Evolutionary conservation across 805 yeast species (phyloP).

Genomic region (Yarrowia keelungensis): DNA sequence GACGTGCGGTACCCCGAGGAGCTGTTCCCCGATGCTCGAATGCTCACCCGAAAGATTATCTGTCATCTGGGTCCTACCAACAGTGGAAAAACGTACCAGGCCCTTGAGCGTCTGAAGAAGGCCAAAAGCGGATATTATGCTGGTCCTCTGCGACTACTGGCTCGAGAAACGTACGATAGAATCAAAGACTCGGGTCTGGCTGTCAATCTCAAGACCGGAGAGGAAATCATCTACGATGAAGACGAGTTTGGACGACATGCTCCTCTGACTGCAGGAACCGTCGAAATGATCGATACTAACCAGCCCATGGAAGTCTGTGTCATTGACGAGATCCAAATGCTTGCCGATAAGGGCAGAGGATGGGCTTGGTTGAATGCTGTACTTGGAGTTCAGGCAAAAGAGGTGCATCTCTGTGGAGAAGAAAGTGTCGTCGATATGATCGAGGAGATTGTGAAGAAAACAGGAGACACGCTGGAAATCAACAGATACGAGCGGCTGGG

Average conservation of each 20-base stretch:
- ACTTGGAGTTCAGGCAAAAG: conserved; percentile 83
- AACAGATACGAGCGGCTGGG: conserved; percentile 71
- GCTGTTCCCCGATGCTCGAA: conserved; percentile 88
- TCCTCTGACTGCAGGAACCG: conserved; percentile 81
- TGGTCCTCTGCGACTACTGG: conserved; percentile 89
- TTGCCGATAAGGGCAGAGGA: conserved; percentile 79
- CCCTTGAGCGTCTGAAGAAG: conserved; percentile 68
- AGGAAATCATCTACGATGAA: conserved; percentile 76
- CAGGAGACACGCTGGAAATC: conserved; percentile 83
- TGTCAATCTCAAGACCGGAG: conserved; percentile 95
- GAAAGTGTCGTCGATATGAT: conserved; percentile 78
- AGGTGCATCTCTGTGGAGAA: conserved; percentile 94
- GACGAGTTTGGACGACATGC: conserved; percentile 77
- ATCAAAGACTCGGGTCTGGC: conserved; percentile 68
- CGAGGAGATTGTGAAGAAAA: conserved; percentile 60
- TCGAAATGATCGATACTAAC: conserved; percentile 85
- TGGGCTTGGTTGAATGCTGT: conserved; percentile 94
- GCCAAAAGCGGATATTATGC: conserved; percentile 87
- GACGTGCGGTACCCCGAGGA: conserved; percentile 68
- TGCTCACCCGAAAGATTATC: conserved; percentile 76
- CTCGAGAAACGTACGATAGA: conserved; percentile 88
- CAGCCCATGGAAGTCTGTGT: conserved; percentile 83
- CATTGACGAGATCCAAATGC: conserved; percentile 96
- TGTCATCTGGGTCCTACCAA: conserved; percentile 98
- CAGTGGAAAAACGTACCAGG: conserved; percentile 90